Conservation (phyloP, 352 stramenopile species). For the Globisporangium echinulatum region DNA sequence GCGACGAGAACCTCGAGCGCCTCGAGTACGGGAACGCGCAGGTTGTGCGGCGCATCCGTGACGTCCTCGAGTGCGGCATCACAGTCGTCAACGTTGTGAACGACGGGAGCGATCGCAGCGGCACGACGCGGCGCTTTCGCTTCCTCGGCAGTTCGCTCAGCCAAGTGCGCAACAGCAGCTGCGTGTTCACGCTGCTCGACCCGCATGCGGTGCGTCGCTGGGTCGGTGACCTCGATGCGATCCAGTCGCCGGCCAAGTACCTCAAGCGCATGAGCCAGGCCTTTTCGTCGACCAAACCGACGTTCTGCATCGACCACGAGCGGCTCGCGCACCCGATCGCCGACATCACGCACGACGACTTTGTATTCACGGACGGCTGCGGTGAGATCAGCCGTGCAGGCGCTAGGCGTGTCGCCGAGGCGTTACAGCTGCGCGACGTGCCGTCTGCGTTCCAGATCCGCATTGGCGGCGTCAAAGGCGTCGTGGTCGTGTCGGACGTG, state of each 20-base stretch:
- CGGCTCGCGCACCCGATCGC: constrained; percentile 37
- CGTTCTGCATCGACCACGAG: constrained; percentile 33
- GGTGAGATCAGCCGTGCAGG: constrained; percentile 45
- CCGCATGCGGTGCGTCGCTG: constrained; percentile 40
- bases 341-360: constrained; percentile 40
- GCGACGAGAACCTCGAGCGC: constrained; percentile 70
- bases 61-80: constrained; percentile 34
- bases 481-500: constrained; percentile 59
- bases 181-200: constrained; percentile 61
- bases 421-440: constrained; percentile 27
- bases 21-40: constrained; percentile 42
- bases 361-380: constrained; percentile 68
- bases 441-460: constrained; percentile 76
- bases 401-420: constrained; percentile 26
- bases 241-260: constrained; percentile 62
- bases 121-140: constrained; percentile 19
- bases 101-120: neutral
- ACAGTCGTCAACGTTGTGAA: constrained; percentile 22
- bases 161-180: constrained; percentile 65
- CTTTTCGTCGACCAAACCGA: constrained; percentile 59
- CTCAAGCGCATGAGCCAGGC: constrained; percentile 71
- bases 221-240: constrained; percentile 50
- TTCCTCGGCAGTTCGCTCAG: constrained; percentile 75
- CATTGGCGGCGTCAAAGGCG: constrained; percentile 63
- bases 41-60: constrained; percentile 33